Conservation (phyloP, 202 grass and related monocot species). For the Panicum hallii region DNA sequence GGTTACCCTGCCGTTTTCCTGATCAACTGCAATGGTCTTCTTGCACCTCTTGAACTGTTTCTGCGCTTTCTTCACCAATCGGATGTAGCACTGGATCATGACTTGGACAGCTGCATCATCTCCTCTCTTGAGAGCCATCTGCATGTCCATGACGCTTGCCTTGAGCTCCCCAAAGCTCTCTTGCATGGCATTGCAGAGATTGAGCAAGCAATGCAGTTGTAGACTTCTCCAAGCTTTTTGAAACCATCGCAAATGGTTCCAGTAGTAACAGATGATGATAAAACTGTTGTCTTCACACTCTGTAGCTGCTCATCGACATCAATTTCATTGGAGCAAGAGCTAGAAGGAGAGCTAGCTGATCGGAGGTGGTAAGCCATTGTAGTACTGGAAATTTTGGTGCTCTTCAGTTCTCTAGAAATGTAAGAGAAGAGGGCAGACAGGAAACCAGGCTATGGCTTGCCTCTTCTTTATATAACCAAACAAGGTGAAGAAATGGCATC, state of each 20-base stretch:
- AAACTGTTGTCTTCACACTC: background rate
- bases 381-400: background rate
- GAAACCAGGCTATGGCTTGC: background rate
- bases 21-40: background rate
- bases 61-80: constrained; percentile 6
- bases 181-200: background rate
- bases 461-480: background rate
- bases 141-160: background rate
- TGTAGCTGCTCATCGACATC: background rate
- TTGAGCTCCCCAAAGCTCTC: background rate
- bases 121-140: constrained; percentile 16
- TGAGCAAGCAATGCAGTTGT: background rate
- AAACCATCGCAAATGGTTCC: background rate
- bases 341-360: background rate
- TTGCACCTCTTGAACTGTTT: background rate
- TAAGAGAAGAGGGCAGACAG: background rate
- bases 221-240: constrained; percentile 7
- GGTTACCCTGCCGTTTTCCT: background rate
- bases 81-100: constrained; percentile 11
- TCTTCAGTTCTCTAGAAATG: background rate
- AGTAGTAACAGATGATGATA: background rate
- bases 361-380: constrained; percentile 6
- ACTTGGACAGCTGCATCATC: background rate
- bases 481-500: background rate
- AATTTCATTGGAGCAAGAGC: background rate